Base-by-base conservation (phyloP, 495 filamentous ascomycete species). In the Aspergillus cristatus region DNA sequence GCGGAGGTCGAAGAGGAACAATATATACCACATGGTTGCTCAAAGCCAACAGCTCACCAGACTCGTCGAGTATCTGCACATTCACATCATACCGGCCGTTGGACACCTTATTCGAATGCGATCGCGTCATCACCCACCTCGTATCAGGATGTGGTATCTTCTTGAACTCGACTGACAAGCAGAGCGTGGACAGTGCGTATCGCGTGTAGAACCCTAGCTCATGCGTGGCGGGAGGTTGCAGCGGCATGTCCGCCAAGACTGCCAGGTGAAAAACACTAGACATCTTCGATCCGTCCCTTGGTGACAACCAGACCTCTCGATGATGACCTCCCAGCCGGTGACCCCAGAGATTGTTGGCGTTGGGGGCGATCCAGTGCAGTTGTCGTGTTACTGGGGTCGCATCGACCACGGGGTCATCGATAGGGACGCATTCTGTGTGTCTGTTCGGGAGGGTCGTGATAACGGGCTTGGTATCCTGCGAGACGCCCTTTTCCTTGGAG, bases 101-200 rank as follows among this genome's bases (percentile, higher is more conserved):
- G 2, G 33, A n/a, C 2, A 54, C 44, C 16, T 34, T 38, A 20
- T 44, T 14, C 11, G 51, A 54, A 28, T 47, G 42, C 11, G 51
- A 54, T 14, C 47, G 35, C 5, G 42, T 40, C 30, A 54, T 37
- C 18, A 54, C 40, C 44, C 45, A 50, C 41, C 46, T 16, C 25
- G 44, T 54, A 2, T 14, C 17, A 24, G 47, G 51, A 13, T 35
- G 33, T 30, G 51, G 51, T 14, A 46, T 46, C 24, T 43, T 47
- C 40, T 54, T 54, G 40, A 54, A 50, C 29, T 50, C 51, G 28
- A 50, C 45, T 6, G 50, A 50, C 32, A 50, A 24, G 28, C 50
- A 54, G 2, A 50, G 41, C 8, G 50, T 54, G 34, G 46, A 54
- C 14, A 54, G 33, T 2, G 46, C 46, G 28, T 54, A 41, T 7